These are phyloP conservation scores for Lignosus rhinocerotis DNA, from an alignment of 1,284 basidiomycete species.

Conservation along the genomic window DNA sequence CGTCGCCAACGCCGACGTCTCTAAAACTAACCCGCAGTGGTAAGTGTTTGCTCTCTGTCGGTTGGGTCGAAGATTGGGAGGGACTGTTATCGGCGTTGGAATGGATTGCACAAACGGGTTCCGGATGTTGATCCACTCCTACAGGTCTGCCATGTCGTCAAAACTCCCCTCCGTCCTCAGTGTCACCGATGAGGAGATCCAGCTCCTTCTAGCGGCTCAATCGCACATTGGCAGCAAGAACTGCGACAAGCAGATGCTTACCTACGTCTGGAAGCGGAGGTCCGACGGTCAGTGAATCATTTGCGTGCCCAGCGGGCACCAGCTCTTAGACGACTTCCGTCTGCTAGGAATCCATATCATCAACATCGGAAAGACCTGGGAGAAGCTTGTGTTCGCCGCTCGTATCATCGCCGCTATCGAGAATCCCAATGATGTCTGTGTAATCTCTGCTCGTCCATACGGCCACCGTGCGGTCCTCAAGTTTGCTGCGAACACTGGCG, in stretches of 20 bases:
- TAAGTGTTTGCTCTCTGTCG: slow-evolving; percentile 28
- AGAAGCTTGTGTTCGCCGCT: slow-evolving; percentile 95
- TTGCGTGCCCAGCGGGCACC: slow-evolving; percentile 9
- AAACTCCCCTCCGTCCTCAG: slow-evolving; percentile 93
- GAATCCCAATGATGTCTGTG: slow-evolving; percentile 97
- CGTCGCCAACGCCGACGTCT: slow-evolving; percentile 36
- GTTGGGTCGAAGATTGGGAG: slow-evolving; percentile 32
- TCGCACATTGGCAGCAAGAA: slow-evolving; percentile 98
- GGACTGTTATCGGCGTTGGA: slow-evolving; percentile 26
- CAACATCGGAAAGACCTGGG: slow-evolving; percentile 99
- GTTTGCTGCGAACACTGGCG: slow-evolving; percentile 97
- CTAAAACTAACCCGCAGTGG: slow-evolving; percentile 37
- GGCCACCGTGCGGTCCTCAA: slow-evolving; percentile 99
- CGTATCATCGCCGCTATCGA: slow-evolving; percentile 94
- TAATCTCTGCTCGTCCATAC: slow-evolving; percentile 97
- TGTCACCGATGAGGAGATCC: slow-evolving; percentile 97
- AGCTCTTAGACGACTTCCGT: slow-evolving; percentile 19
- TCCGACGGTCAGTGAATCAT: slow-evolving; percentile 72
- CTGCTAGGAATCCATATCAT: slow-evolving; percentile 87
- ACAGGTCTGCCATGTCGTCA: slow-evolving; percentile 60
- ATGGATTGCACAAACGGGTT: slow-evolving; percentile 30
- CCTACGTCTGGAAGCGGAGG: slow-evolving; percentile 97
- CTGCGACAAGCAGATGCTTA: slow-evolving; percentile 98
- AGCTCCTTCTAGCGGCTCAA: slow-evolving; percentile 93
- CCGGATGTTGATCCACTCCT: slow-evolving; percentile 36